phyloP scores from a whole-genome alignment of 352 stramenopile genomes.

The Hyaloperonospora brassicae region DNA sequence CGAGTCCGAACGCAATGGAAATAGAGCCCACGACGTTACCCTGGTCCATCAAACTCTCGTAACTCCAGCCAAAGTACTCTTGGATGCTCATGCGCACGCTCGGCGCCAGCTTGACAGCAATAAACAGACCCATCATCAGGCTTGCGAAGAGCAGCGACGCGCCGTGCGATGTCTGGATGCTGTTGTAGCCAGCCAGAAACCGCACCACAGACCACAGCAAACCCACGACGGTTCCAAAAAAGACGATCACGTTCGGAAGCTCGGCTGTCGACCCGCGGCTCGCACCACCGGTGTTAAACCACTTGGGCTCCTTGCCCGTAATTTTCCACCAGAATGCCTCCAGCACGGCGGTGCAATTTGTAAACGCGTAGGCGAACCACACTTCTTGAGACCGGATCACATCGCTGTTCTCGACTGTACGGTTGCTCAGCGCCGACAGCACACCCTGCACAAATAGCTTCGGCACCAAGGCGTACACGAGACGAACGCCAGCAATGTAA shows the following conservation, averaged over 20 bases:
- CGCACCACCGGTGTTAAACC: conserved; percentile 75
- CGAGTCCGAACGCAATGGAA: conserved; percentile 61
- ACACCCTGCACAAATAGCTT: conserved; percentile 73
- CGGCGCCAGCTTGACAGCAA: conserved; percentile 68
- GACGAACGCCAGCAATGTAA: conserved; percentile 62
- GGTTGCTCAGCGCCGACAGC: conserved; percentile 72
- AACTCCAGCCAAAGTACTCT: conserved; percentile 86
- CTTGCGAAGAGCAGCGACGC: conserved; percentile 66
- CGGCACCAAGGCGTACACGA: conserved; percentile 69
- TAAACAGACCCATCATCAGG: conserved; percentile 77
- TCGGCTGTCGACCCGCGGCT: conserved; percentile 56
- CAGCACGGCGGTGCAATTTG: conserved; percentile 64
- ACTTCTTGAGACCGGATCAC: conserved; percentile 77
- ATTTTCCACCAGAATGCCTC: conserved; percentile 81
- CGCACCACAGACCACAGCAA: conserved; percentile 65
- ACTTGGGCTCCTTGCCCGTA: conserved; percentile 67
- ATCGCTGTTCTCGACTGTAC: conserved; percentile 78
- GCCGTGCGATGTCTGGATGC: conserved; percentile 58
- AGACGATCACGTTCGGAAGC: conserved; percentile 72
- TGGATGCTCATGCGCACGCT: conserved; percentile 83
- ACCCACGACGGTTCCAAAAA: conserved; percentile 59
- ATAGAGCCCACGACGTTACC: conserved; percentile 74
- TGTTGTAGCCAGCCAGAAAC: conserved; percentile 77
- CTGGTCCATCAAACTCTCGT: conserved; percentile 77
- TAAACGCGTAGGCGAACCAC: conserved; percentile 82